Conservation (phyloP, 306 rosid genomes). For the Crataegus laevigata region DNA sequence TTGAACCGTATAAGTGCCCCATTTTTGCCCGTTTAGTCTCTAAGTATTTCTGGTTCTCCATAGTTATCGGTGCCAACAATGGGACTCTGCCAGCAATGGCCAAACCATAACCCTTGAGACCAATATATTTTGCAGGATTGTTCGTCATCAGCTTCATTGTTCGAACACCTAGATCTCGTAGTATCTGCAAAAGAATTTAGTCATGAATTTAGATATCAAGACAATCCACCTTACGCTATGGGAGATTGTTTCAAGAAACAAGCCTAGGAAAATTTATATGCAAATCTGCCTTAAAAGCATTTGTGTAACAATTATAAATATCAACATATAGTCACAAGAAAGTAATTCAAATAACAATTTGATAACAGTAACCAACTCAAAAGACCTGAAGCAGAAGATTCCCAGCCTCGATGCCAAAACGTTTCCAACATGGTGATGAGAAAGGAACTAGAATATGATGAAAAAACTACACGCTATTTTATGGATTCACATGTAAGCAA, state of each 20-base stretch:
- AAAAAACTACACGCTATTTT: not conserved
- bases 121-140: constrained; percentile 27
- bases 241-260: not conserved
- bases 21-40: constrained; percentile 21
- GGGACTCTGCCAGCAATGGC: constrained; percentile 33
- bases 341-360: not conserved
- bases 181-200: constrained; percentile 26
- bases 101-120: constrained; percentile 42
- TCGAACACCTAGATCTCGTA: constrained; percentile 36
- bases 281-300: not conserved
- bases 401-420: not conserved
- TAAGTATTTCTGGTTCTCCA: constrained; percentile 19
- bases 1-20: constrained; percentile 16
- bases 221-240: not conserved
- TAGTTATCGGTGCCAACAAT: constrained; percentile 19
- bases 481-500: not conserved
- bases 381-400: not conserved
- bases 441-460: not conserved
- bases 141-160: constrained; percentile 43
- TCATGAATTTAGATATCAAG: not conserved
- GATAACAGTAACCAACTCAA: not conserved
- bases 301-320: not conserved
- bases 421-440: not conserved
- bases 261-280: not conserved
- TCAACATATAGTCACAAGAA: not conserved